Percentiles rank a stretch among this genome's conserved stretches.
phyloP scores from a whole-genome alignment of 164 flowering plant genomes.

The Vitis rotundifolia region DNA sequence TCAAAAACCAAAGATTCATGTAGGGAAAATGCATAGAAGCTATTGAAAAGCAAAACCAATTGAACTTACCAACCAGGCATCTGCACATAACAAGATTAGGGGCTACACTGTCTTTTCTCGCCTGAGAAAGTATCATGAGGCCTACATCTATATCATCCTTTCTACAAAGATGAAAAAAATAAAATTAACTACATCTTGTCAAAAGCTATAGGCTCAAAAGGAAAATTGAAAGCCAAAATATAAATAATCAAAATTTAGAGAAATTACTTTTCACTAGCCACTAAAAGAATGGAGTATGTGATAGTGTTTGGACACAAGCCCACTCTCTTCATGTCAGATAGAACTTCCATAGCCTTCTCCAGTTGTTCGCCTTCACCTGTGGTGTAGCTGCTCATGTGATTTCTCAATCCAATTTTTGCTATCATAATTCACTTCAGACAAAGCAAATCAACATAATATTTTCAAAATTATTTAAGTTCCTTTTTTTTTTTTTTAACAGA shows the following conservation, averaged over 20 bases:
- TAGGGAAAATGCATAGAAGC: too few relatives aligned
- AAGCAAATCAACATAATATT: not conserved
- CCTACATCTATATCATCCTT: constrained; percentile 71
- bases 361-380: constrained; percentile 86
- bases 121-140: constrained; percentile 61
- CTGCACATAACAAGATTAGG: constrained; percentile 63
- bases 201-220: not conserved
- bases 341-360: constrained; percentile 66
- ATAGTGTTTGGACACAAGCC: constrained; percentile 61
- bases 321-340: constrained; percentile 60
- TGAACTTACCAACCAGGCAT: constrained; percentile 66
- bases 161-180: constrained; percentile 35
- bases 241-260: not conserved
- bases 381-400: constrained; percentile 9
- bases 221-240: not conserved
- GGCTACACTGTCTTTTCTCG: constrained; percentile 61
- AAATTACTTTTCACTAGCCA: constrained; percentile 82
- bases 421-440: not conserved
- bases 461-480: not conserved
- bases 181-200: not conserved
- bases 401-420: not conserved
- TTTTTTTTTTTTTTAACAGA: not conserved
- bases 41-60: not conserved
- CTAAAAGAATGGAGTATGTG: constrained; percentile 77
- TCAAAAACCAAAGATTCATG: not conserved